Evolutionary conservation across 1,284 basidiomycete species (phyloP).

Genomic region (Ceratobasidium sp.): DNA sequence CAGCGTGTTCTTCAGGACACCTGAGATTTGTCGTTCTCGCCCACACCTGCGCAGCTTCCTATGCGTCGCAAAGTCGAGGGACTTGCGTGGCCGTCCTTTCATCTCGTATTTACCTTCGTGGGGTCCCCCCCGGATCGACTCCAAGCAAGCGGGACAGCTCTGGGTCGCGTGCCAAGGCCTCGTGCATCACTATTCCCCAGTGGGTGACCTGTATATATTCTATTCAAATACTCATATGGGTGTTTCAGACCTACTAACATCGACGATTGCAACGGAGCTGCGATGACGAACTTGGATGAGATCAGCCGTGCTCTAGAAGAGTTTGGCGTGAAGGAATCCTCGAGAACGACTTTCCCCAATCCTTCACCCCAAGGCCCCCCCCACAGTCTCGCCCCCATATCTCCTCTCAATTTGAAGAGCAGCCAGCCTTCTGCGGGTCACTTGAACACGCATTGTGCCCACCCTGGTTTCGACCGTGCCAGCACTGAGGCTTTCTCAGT

Average conservation of each 20-base stretch:
- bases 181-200: not conserved
- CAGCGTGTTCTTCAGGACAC: not conserved
- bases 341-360: not conserved
- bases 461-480: not conserved
- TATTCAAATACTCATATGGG: not conserved
- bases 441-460: not conserved
- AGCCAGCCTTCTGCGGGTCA: not conserved
- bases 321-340: not conserved
- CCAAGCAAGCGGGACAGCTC: not conserved
- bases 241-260: not conserved
- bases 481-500: not conserved
- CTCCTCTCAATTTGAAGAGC: not conserved
- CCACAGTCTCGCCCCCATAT: not conserved
- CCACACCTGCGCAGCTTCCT: not conserved
- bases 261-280: not conserved
- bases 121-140: too few relatives aligned
- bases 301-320: conserved; percentile 5
- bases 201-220: not conserved
- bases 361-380: not conserved
- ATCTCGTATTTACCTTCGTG: too few relatives aligned
- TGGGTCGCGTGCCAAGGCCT: not conserved
- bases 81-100: not conserved
- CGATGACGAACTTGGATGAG: conserved; percentile 5
- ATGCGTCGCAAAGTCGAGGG: not conserved
- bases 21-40: not conserved